Percentiles rank a stretch among this genome's conserved stretches.
Conservation (phyloP, 352 stramenopile genomes). For the Bremia lactucae region DNA sequence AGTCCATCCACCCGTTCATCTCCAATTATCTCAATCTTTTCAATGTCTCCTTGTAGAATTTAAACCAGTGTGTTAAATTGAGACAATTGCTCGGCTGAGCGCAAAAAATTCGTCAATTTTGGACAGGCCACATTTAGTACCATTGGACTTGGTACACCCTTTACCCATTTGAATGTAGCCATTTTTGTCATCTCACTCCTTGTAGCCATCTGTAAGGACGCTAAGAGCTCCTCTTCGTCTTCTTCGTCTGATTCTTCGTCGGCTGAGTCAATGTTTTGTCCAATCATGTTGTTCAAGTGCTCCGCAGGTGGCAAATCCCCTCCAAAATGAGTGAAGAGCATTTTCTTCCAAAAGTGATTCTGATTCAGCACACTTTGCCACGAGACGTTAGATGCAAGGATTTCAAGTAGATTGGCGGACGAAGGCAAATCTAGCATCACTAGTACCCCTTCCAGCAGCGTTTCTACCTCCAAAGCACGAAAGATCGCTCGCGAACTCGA, state of each 20-base stretch:
- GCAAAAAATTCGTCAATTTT: constrained; percentile 21
- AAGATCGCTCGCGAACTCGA: no score
- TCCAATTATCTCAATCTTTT: constrained; percentile 18
- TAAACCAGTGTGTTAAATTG: constrained; percentile 27
- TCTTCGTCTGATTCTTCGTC: no score
- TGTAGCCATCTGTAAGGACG: no score
- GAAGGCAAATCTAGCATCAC: constrained; percentile 19
- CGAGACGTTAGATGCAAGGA: constrained; percentile 14
- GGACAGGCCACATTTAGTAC: constrained; percentile 19
- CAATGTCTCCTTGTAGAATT: constrained; percentile 35
- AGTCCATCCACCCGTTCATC: constrained; percentile 21
- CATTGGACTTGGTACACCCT: constrained; percentile 11
- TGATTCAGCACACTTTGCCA: constrained; percentile 17
- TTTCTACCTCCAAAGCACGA: constrained; percentile 26
- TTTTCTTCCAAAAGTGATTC: constrained; percentile 16
- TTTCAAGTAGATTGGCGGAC: constrained; percentile 19
- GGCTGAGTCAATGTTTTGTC: no score
- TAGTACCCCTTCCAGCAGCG: constrained; percentile 18
- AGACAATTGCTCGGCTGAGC: constrained; percentile 21
- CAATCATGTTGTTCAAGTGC: no score
- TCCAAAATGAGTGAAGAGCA: constrained; percentile 15
- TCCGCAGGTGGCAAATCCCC: constrained; percentile 13
- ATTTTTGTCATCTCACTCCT: no score
- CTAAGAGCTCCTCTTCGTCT: no score
- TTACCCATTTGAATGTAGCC: constrained; percentile 4